A percentile compares a stretch with the other conserved stretches of the same genome.
Evolutionary conservation across 192 early-diverging fungal genomes (phyloP).

Genomic region (Coemansia sp.): DNA sequence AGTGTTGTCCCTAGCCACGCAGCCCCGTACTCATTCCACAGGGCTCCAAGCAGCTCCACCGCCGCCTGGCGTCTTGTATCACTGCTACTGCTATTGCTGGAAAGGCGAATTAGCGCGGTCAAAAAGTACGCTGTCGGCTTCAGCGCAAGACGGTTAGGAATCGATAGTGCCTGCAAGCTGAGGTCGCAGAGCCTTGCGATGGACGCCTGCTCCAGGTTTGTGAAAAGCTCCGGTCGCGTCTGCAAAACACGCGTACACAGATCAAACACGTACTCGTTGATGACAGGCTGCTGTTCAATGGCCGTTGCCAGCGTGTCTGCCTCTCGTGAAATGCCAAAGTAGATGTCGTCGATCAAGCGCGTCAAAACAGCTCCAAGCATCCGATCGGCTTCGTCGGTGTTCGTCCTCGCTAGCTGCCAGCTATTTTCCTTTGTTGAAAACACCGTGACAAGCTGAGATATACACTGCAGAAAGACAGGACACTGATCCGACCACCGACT

Average conservation of each 20-base stretch:
- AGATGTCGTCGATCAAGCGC: conserved; percentile 30
- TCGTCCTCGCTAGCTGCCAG: conserved; percentile 21
- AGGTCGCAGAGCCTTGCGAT: conserved; percentile 33
- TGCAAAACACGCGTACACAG: conserved; percentile 38
- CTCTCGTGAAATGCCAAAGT: conserved; percentile 26
- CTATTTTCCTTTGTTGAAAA: neutral
- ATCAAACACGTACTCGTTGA: conserved; percentile 38
- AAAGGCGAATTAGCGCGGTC: conserved; percentile 33
- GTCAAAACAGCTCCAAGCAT: conserved; percentile 32
- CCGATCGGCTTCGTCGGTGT: conserved; percentile 14
- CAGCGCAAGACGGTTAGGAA: conserved; percentile 47
- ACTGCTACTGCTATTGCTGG: conserved; percentile 4
- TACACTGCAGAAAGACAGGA: conserved; percentile 37
- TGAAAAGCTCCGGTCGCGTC: conserved; percentile 24
- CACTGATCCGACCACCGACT: conserved; percentile 46
- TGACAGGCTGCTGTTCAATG: conserved; percentile 48
- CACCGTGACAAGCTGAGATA: conserved; percentile 40
- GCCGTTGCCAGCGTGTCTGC: conserved; percentile 18
- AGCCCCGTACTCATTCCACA: conserved; percentile 35
- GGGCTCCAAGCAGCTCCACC: conserved; percentile 11
- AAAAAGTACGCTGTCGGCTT: conserved; percentile 40
- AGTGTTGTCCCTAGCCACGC: conserved; percentile 43
- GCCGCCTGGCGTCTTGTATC: neutral
- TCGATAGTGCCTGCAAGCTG: conserved; percentile 38
- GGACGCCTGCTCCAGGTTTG: conserved; percentile 1